Evolutionary conservation across 1,139 yeast genomes (phyloP).

Genomic region (Geotrichum phurueaensis): DNA sequence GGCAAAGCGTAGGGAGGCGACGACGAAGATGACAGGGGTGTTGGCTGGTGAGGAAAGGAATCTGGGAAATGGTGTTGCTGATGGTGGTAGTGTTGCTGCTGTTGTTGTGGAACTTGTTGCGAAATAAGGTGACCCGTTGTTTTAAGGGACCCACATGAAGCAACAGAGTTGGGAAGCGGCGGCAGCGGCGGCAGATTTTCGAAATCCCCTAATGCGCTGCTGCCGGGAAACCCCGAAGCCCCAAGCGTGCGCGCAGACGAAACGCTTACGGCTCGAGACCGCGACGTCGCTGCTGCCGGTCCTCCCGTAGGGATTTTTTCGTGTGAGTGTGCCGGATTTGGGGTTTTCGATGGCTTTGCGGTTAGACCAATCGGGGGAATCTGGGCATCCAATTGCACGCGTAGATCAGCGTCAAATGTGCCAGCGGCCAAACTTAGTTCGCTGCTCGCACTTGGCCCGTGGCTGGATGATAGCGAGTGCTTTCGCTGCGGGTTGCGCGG

Average conservation of each 20-base stretch:
- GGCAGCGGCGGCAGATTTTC: background rate
- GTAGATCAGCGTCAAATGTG: background rate
- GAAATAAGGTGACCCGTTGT: constrained; percentile 1
- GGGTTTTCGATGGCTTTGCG: background rate
- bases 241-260: background rate
- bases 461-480: background rate
- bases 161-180: background rate
- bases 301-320: background rate
- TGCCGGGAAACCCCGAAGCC: background rate
- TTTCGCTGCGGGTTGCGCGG: background rate
- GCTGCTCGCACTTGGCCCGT: background rate
- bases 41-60: background rate
- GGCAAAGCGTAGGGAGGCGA: constrained; percentile 6
- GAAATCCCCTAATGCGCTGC: background rate
- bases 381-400: background rate
- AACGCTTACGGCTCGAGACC: background rate
- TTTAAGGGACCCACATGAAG: background rate
- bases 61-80: background rate
- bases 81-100: constrained; percentile 1
- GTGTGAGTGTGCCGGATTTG: background rate
- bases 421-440: background rate
- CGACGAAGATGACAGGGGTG: constrained; percentile 18
- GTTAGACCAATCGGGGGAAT: background rate
- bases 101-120: constrained; percentile 9
- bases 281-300: background rate